Evolutionary conservation across 2,329 filamentous ascomycete species (phyloP).

Genomic region (Microdochium paspali): DNA sequence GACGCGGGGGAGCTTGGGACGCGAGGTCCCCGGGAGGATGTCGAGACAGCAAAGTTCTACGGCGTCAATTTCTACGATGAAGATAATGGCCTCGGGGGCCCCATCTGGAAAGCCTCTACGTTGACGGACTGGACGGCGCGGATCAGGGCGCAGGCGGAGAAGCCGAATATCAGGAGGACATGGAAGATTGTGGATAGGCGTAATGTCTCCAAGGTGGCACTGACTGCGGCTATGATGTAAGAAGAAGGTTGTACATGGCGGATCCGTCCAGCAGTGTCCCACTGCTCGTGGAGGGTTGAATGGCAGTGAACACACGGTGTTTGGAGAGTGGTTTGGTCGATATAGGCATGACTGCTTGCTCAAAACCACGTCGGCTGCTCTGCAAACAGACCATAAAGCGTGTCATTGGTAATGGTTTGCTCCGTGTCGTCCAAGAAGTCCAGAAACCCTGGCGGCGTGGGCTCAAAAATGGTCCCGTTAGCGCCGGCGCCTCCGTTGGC

Average conservation of each 20-base stretch:
- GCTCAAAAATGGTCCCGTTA: too few relatives aligned
- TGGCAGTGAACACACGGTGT: too few relatives aligned
- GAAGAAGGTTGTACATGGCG: too few relatives aligned
- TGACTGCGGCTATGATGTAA: too few relatives aligned
- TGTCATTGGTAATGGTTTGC: conserved; percentile 19
- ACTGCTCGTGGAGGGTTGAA: too few relatives aligned
- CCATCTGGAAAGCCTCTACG: not conserved
- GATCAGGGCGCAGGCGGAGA: not conserved
- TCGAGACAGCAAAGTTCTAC: not conserved
- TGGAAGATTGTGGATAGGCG: not conserved
- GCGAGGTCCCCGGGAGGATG: not conserved
- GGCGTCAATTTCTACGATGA: not conserved
- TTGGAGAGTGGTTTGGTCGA: too few relatives aligned
- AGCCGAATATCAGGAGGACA: not conserved
- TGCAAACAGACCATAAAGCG: conserved; percentile 18
- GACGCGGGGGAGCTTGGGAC: not conserved
- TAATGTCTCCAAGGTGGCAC: too few relatives aligned
- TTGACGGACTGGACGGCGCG: not conserved
- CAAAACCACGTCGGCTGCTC: not conserved
- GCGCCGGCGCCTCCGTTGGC: too few relatives aligned
- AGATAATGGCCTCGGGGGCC: not conserved
- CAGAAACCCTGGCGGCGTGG: conserved; percentile 9
- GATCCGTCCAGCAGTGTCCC: too few relatives aligned
- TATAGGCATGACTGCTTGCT: not conserved
- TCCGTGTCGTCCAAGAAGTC: conserved; percentile 20